These are phyloP conservation scores for Corinectria fuckeliana DNA, from an alignment of 2,329 filamentous ascomycete species.

Conservation along the genomic window DNA sequence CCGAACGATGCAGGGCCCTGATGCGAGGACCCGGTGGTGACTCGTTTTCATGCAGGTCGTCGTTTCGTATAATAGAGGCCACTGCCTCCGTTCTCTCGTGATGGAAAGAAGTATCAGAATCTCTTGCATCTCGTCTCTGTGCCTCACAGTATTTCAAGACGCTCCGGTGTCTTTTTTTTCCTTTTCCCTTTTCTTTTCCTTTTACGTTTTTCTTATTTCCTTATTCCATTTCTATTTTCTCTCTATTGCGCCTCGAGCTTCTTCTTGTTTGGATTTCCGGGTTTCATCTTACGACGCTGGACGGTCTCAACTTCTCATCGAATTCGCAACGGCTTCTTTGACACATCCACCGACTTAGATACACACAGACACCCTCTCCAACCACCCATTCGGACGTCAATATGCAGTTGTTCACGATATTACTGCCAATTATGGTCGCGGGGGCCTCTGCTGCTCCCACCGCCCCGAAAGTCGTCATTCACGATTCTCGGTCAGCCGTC, in stretches of 20 bases:
- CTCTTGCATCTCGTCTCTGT: conserved; percentile 23
- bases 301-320: conserved; percentile 17
- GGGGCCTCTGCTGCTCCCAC: conserved; percentile 56
- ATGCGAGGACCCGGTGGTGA: neutral
- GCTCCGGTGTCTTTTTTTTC: conserved; percentile 31
- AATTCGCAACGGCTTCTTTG: conserved; percentile 1
- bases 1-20: neutral
- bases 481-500: conserved; percentile 45
- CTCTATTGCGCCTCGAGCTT: conserved; percentile 18
- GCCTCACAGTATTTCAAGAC: conserved; percentile 21
- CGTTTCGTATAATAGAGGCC: conserved; percentile 38
- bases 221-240: conserved; percentile 7
- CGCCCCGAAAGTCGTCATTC: conserved; percentile 46
- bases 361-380: neutral
- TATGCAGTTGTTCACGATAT: conserved; percentile 59
- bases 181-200: conserved; percentile 27
- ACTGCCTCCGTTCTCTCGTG: conserved; percentile 16
- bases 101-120: conserved; percentile 29
- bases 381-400: conserved; percentile 32
- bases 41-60: conserved; percentile 6
- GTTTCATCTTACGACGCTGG: conserved; percentile 22
- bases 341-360: neutral
- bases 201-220: conserved; percentile 15
- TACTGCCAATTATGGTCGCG: conserved; percentile 53
- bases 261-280: conserved; percentile 9